These are phyloP conservation scores for Monosporascus sp. DNA, from an alignment of 2,329 filamentous ascomycete genomes.

Conservation along the genomic window DNA sequence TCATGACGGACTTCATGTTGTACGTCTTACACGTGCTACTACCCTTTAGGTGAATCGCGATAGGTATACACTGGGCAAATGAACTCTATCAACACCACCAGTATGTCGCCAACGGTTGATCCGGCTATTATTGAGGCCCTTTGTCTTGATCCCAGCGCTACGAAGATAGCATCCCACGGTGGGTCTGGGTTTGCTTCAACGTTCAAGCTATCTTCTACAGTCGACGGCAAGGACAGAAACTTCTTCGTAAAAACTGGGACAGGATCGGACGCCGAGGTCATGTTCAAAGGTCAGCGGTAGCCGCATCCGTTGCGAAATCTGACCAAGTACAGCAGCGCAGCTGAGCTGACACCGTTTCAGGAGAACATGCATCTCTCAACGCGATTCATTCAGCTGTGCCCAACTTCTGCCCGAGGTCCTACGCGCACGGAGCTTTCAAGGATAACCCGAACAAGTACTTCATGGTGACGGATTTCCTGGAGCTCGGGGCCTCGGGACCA, in stretches of 20 bases:
- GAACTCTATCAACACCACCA: background rate
- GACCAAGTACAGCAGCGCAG: slow-evolving; percentile 29
- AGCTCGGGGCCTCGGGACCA: slow-evolving; percentile 45
- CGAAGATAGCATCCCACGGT: slow-evolving; percentile 55
- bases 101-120: slow-evolving; percentile 50
- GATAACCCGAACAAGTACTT: slow-evolving; percentile 48
- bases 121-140: slow-evolving; percentile 57
- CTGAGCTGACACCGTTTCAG: slow-evolving; percentile 38
- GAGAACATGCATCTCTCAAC: slow-evolving; percentile 79
- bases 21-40: no score
- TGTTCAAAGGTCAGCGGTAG: slow-evolving; percentile 58
- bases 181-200: slow-evolving; percentile 66
- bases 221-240: slow-evolving; percentile 42
- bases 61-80: no score
- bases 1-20: no score
- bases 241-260: slow-evolving; percentile 71
- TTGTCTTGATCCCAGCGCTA: slow-evolving; percentile 46
- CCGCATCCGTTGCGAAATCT: slow-evolving; percentile 7
- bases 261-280: slow-evolving; percentile 53
- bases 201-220: slow-evolving; percentile 46
- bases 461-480: slow-evolving; percentile 74
- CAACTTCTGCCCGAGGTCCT: slow-evolving; percentile 67
- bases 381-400: slow-evolving; percentile 70
- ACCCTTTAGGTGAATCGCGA: no score
- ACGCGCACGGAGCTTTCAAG: slow-evolving; percentile 62